Percentiles rank a stretch among this genome's conserved stretches.
Evolutionary conservation across 208 protist species (phyloP).

Genomic region (Leishmania gerbilli): DNA sequence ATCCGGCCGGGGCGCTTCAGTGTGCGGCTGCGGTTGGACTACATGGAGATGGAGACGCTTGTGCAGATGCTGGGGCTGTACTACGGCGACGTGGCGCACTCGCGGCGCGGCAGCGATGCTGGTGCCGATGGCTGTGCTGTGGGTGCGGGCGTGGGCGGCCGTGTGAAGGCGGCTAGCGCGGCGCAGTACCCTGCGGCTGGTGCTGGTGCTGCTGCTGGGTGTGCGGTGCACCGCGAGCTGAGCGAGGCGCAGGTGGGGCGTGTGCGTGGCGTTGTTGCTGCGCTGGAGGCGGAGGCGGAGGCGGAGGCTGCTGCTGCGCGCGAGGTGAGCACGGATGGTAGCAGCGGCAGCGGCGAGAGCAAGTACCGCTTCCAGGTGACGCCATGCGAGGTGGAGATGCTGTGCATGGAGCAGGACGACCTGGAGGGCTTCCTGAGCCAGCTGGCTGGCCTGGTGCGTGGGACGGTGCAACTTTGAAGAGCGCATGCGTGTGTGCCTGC

Average conservation of each 20-base stretch:
- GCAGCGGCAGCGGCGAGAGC: constrained; percentile 1
- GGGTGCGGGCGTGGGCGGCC: not conserved
- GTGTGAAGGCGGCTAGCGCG: constrained; percentile 10
- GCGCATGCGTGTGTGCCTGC: not conserved
- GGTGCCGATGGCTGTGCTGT: not conserved
- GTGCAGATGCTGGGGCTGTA: constrained; percentile 75
- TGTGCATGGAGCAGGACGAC: constrained; percentile 66
- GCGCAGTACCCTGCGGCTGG: constrained; percentile 25
- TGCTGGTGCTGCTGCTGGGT: constrained; percentile 30
- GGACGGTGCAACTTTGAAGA: constrained; percentile 21
- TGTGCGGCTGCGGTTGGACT: constrained; percentile 68
- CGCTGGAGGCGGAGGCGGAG: constrained; percentile 45
- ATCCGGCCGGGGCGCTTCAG: constrained; percentile 89
- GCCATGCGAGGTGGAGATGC: constrained; percentile 72
- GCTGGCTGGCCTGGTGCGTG: constrained; percentile 38
- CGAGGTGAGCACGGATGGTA: not conserved
- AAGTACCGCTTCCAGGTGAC: constrained; percentile 55
- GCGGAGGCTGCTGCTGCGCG: constrained; percentile 10
- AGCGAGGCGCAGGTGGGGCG: constrained; percentile 33
- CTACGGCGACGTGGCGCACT: constrained; percentile 58
- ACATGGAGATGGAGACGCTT: constrained; percentile 56
- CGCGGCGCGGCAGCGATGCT: not conserved
- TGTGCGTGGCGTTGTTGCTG: constrained; percentile 35
- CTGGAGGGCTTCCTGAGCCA: constrained; percentile 66
- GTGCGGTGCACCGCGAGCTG: constrained; percentile 41